These are phyloP conservation scores for Boletus vermiculosoides DNA, from an alignment of 768 basidiomycete genomes.

Conservation along the genomic window DNA sequence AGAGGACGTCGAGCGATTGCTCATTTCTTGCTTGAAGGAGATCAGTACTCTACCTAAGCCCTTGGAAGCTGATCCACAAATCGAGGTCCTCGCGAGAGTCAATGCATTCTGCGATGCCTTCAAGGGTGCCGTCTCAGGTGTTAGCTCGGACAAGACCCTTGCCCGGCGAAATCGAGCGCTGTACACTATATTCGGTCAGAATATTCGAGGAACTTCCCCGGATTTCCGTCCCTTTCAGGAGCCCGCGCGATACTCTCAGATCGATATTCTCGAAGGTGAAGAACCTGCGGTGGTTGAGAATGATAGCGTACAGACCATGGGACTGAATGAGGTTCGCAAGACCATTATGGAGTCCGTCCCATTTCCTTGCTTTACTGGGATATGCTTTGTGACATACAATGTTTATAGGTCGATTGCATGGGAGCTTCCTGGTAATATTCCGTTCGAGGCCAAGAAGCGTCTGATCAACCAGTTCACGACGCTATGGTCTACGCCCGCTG, in stretches of 20 bases:
- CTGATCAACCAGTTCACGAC: conserved; percentile 37
- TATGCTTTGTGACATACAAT: not conserved
- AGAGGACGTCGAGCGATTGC: conserved; percentile 38
- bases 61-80: conserved; percentile 39
- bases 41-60: conserved; percentile 42
- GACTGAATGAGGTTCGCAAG: conserved; percentile 34
- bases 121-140: conserved; percentile 33
- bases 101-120: conserved; percentile 45
- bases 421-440: conserved; percentile 43
- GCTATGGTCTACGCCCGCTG: conserved; percentile 38
- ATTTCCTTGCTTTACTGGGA: not conserved
- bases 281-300: not conserved
- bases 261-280: conserved; percentile 14
- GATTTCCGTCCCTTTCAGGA: conserved; percentile 39
- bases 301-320: conserved; percentile 18
- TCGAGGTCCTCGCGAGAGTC: conserved; percentile 46
- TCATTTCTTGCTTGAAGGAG: conserved; percentile 35
- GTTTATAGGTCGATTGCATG: conserved; percentile 38
- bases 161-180: conserved; percentile 35
- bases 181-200: conserved; percentile 35
- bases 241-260: conserved; percentile 1
- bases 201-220: conserved; percentile 40
- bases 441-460: conserved; percentile 39
- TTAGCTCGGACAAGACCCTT: conserved; percentile 34
- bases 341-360: conserved; percentile 36